Evolutionary conservation across 75 land plant genomes (phyloP).

Genomic region (Pinus albicaulis): DNA sequence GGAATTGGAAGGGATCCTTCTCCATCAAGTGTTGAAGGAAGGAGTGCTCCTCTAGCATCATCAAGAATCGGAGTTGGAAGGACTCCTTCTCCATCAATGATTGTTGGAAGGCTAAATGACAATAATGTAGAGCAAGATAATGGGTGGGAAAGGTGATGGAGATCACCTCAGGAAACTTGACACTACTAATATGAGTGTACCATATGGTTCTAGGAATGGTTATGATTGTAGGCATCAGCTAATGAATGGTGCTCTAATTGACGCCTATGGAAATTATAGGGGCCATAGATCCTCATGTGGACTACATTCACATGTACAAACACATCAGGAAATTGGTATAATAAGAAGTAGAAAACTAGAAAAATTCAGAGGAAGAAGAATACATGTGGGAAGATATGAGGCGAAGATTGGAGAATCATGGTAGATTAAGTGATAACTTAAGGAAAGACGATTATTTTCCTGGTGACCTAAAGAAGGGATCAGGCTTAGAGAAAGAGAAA

Average conservation of each 20-base stretch:
- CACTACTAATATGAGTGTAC: conserved; percentile 12
- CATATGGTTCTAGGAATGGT: conserved; percentile 31
- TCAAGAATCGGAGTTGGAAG: conserved; percentile 8
- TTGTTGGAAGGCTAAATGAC: conserved; percentile 16
- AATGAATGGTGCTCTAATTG: conserved; percentile 39
- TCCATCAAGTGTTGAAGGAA: conserved; percentile 17
- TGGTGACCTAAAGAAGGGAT: too few relatives aligned
- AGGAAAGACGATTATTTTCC: too few relatives aligned
- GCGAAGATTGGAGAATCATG: conserved; percentile 50
- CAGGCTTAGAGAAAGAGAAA: too few relatives aligned
- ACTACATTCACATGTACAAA: conserved; percentile 21
- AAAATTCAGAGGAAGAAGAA: too few relatives aligned
- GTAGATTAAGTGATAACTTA: conserved; percentile 21
- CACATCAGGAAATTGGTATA: conserved; percentile 19
- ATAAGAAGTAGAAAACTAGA: conserved; percentile 24
- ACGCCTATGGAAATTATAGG: conserved; percentile 86
- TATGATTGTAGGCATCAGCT: conserved; percentile 21
- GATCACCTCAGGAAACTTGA: conserved; percentile 15
- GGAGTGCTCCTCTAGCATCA: not conserved
- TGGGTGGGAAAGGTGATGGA: conserved; percentile 15
- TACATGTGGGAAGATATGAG: conserved; percentile 91
- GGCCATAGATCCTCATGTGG: conserved; percentile 22
- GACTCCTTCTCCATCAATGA: conserved; percentile 19
- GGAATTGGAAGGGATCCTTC: conserved; percentile 13
- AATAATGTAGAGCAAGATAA: conserved; percentile 25